Percentiles rank a stretch among this genome's conserved stretches.
These are phyloP conservation scores for Cenchrus americanus DNA, from an alignment of 176 grass and related monocot species.

Conservation along the genomic window DNA sequence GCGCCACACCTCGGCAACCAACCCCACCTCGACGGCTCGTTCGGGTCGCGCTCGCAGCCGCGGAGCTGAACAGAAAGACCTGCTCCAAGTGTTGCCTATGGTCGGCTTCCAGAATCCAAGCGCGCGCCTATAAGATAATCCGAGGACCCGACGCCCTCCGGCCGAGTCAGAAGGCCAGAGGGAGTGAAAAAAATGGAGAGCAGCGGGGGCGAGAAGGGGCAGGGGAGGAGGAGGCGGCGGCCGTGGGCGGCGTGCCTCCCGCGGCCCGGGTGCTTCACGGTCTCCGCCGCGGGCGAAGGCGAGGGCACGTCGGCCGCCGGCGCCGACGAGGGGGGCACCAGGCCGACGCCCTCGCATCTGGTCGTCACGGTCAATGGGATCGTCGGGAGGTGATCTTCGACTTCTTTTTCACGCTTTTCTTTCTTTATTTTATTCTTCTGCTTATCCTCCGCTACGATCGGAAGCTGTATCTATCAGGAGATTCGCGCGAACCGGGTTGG, in stretches of 20 bases:
- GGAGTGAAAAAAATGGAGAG: conserved; percentile 25
- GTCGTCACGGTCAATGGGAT: conserved; percentile 91
- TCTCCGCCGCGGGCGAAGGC: conserved; percentile 37
- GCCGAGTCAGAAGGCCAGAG: conserved; percentile 4
- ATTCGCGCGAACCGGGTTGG: neutral
- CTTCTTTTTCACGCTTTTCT: neutral
- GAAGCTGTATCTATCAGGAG: neutral
- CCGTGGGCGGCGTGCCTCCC: conserved; percentile 51
- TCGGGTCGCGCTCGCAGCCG: neutral
- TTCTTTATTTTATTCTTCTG: neutral
- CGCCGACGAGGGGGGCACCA: conserved; percentile 27
- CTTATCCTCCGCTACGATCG: neutral
- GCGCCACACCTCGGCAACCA: conserved; percentile 28
- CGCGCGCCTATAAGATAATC: neutral
- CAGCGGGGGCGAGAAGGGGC: neutral
- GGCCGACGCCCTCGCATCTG: conserved; percentile 62
- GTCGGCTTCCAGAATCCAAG: neutral
- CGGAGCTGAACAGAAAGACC: neutral
- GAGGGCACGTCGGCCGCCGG: conserved; percentile 31
- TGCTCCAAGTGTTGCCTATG: neutral
- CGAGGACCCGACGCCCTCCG: neutral
- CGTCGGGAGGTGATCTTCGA: conserved; percentile 67
- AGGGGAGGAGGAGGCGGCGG: conserved; percentile 24
- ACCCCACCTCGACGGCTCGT: neutral
- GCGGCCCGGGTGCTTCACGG: conserved; percentile 62